Evolutionary conservation across 1,139 yeast genomes (phyloP).

Genomic region (Candida tunisiensis): DNA sequence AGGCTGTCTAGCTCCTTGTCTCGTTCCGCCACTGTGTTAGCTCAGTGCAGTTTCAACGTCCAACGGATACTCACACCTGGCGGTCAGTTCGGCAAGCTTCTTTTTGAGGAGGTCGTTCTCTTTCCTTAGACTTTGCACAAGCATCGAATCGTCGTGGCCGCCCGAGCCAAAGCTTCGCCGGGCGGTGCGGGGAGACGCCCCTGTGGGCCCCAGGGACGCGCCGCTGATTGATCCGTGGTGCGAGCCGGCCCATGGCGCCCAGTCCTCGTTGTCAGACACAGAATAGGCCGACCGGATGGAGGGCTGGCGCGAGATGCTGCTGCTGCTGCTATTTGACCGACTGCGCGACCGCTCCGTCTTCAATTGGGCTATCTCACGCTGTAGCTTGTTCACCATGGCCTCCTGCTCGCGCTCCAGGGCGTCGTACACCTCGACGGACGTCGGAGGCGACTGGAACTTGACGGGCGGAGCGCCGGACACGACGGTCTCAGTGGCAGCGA

Average conservation of each 20-base stretch:
- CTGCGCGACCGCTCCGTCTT: constrained; percentile 14
- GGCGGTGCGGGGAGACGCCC: too few species aligned
- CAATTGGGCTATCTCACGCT: constrained; percentile 17
- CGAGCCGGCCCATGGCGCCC: constrained; percentile 2
- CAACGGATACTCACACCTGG: constrained; percentile 8
- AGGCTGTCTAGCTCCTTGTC: constrained; percentile 15
- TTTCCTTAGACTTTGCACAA: constrained; percentile 10
- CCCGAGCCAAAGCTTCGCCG: too few species aligned
- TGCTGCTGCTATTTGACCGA: constrained; percentile 15
- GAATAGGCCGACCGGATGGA: constrained; percentile 12
- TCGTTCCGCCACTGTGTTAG: constrained; percentile 11
- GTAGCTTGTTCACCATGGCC: constrained; percentile 21
- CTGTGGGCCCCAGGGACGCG: background rate
- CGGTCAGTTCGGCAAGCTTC: constrained; percentile 16
- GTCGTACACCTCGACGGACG: constrained; percentile 3
- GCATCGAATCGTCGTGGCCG: constrained; percentile 2
- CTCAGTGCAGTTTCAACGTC: background rate
- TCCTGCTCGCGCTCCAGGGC: constrained; percentile 20
- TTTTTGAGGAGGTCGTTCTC: constrained; percentile 18
- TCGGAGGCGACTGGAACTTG: background rate
- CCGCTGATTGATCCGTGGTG: constrained; percentile 8
- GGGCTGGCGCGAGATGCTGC: constrained; percentile 15
- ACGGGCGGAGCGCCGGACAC: background rate
- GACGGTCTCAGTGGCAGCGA: background rate
- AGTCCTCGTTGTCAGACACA: constrained; percentile 12